Evolutionary conservation across 2,329 filamentous ascomycete species (phyloP).

Genomic region (Microsporum ferrugineum): DNA sequence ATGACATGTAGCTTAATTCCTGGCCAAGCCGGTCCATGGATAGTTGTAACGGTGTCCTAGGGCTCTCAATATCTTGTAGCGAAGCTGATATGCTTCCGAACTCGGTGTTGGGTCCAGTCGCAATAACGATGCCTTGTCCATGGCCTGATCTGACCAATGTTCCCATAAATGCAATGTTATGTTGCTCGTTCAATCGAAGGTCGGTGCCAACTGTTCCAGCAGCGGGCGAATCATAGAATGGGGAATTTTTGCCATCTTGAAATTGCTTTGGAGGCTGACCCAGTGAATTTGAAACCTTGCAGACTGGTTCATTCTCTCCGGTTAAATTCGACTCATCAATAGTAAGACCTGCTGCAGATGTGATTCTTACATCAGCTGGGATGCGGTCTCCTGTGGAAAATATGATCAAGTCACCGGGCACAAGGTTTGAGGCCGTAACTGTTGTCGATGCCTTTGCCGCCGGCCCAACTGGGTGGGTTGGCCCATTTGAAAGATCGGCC

Average conservation of each 20-base stretch:
- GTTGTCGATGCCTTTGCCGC: constrained; percentile 67
- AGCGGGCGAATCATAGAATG: constrained; percentile 48
- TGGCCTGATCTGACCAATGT: constrained; percentile 90
- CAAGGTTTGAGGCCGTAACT: constrained; percentile 74
- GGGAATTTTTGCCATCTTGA: constrained; percentile 27
- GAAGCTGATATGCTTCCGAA: constrained; percentile 95
- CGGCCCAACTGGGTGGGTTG: constrained; percentile 47
- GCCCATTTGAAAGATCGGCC: constrained; percentile 36
- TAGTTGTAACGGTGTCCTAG: constrained; percentile 80
- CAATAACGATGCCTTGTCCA: constrained; percentile 93
- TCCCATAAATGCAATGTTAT: constrained; percentile 97
- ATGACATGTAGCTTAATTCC: constrained; percentile 92
- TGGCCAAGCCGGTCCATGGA: constrained; percentile 97
- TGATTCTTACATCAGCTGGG: constrained; percentile 90
- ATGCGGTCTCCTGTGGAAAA: constrained; percentile 96
- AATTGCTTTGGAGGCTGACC: constrained; percentile 25
- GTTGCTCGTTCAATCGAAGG: constrained; percentile 59
- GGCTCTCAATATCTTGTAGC: constrained; percentile 87
- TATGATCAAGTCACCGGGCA: constrained; percentile 82
- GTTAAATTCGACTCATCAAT: constrained; percentile 97
- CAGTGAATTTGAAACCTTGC: constrained; percentile 58
- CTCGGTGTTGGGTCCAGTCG: constrained; percentile 83
- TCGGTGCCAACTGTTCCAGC: constrained; percentile 51
- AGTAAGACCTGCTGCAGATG: constrained; percentile 73
- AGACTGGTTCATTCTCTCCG: constrained; percentile 87